Base-by-base conservation (phyloP, 2,329 filamentous ascomycete species). In the Mycosphaerella sp. region DNA sequence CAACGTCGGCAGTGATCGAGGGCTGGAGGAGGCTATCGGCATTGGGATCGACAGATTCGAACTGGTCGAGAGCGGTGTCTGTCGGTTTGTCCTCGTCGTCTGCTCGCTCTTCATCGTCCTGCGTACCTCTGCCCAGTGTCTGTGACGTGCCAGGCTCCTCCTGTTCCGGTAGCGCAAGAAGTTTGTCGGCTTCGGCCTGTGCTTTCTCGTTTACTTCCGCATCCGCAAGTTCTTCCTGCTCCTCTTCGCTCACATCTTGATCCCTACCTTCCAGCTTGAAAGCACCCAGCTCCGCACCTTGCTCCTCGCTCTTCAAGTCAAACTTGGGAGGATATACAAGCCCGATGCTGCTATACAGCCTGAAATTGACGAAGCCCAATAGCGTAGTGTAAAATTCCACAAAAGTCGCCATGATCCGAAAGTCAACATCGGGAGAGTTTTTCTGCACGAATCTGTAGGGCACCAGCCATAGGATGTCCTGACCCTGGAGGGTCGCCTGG, bases 401-500 rank as follows among this genome's bases (percentile, higher is more conserved):
- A 67, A 98, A 98, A 4, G 93, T 98, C 53, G 89, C 91, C 93
- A 98, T 98, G 72, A 98, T 98, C 65, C 93, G 80, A 75, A 96
- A 98, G 71, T 98, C 93, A 58, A 98, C 86, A 70, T 98, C 93
- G 52, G 86, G 88, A 36, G 93, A 87, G 12, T 95, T 85, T 61
- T 87, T 80, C 76, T 98, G 93, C 66, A 97, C 95, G 73, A 98
- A 98, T 70, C 89, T 89, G 76, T 98, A 98, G 1, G 93, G 93
- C 9, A 96, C 91, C 35, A 98, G 78, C 93, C 93, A 98, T 59
- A 97, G 77, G 44, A 98, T 86, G 65, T 97, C 91, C 73, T 98
- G 90, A 43, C 93, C 93, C 70, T 96, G 89, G 56, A 98, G 94
- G 45, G 85, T 96, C 18, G 91, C 93, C 74, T 97, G 91, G 73